These are phyloP conservation scores for Brassica carinata DNA, from an alignment of 345 rosid genomes.

Conservation along the genomic window DNA sequence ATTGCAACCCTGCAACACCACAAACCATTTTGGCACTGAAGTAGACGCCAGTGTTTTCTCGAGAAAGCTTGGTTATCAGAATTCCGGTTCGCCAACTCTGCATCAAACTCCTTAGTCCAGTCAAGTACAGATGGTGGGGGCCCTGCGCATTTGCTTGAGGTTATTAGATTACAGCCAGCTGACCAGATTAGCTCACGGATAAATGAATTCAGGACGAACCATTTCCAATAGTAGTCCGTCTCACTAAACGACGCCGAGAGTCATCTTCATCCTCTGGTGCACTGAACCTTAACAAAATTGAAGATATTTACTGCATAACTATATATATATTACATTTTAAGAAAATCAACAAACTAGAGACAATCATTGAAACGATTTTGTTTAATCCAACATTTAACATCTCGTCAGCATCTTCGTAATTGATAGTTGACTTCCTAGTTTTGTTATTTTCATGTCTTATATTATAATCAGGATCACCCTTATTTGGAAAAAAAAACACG, in stretches of 20 bases:
- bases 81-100: slow-evolving; percentile 74
- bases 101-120: slow-evolving; percentile 89
- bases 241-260: slow-evolving; percentile 52
- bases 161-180: slow-evolving; percentile 33
- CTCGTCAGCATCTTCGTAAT: slow-evolving; percentile 1
- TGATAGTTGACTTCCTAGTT: slow-evolving; percentile 2
- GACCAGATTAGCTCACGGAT: slow-evolving; percentile 17
- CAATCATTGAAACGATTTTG: neutral
- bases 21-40: slow-evolving; percentile 97
- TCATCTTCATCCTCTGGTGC: slow-evolving; percentile 90
- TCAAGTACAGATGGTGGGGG: slow-evolving; percentile 81
- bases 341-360: neutral
- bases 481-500: neutral
- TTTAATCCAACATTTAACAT: slow-evolving; percentile 14
- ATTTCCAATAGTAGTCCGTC: slow-evolving; percentile 96
- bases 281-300: slow-evolving; percentile 60
- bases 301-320: slow-evolving; percentile 13
- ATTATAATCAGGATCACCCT: slow-evolving; percentile 1
- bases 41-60: slow-evolving; percentile 97
- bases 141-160: slow-evolving; percentile 53
- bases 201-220: slow-evolving; percentile 47
- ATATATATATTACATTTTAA: slow-evolving; percentile 8
- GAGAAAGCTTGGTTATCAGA: slow-evolving; percentile 87
- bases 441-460: neutral
- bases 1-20: slow-evolving; percentile 21